Conservation (phyloP, 164 flowering plant genomes). For the Berberis thunbergii region DNA sequence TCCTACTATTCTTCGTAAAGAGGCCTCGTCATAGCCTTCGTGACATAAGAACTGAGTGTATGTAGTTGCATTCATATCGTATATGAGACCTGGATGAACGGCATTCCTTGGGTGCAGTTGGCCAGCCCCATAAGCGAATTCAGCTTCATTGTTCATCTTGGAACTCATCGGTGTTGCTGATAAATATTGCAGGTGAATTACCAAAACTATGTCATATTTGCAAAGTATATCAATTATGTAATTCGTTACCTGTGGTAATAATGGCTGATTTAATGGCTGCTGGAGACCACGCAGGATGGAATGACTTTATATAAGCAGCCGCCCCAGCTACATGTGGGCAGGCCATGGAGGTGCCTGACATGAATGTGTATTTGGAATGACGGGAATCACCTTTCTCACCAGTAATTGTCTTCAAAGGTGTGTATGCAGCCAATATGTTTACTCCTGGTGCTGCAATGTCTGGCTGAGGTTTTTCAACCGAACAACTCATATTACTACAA, state of each 20-base stretch:
- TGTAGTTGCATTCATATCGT: slow-evolving; percentile 41
- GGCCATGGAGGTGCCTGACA: slow-evolving; percentile 22
- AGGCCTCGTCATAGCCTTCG: slow-evolving; percentile 39
- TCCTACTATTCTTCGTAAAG: slow-evolving; percentile 12
- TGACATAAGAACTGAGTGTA: slow-evolving; percentile 63
- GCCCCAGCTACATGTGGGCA: slow-evolving; percentile 15
- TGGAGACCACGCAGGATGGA: slow-evolving; percentile 18
- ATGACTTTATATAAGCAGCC: slow-evolving; percentile 17
- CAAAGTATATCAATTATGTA: not conserved
- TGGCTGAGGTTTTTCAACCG: slow-evolving; percentile 28
- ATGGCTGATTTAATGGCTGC: slow-evolving; percentile 27
- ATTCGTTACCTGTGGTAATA: slow-evolving; percentile 31
- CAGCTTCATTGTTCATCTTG: slow-evolving; percentile 37
- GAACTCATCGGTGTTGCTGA: slow-evolving; percentile 56
- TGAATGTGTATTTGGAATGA: slow-evolving; percentile 36
- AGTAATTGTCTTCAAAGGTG: slow-evolving; percentile 43
- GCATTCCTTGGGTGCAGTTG: slow-evolving; percentile 56
- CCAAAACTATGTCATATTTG: not conserved
- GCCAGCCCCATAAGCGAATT: slow-evolving; percentile 77
- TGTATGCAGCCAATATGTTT: slow-evolving; percentile 60
- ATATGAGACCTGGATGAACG: slow-evolving; percentile 57
- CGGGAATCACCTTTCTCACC: slow-evolving; percentile 49
- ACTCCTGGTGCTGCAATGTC: slow-evolving; percentile 72
- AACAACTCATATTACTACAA: not conserved
- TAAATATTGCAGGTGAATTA: not conserved